Evolutionary conservation across 2,329 filamentous ascomycete species (phyloP).

Genomic region (Nigrograna mackinnonii): DNA sequence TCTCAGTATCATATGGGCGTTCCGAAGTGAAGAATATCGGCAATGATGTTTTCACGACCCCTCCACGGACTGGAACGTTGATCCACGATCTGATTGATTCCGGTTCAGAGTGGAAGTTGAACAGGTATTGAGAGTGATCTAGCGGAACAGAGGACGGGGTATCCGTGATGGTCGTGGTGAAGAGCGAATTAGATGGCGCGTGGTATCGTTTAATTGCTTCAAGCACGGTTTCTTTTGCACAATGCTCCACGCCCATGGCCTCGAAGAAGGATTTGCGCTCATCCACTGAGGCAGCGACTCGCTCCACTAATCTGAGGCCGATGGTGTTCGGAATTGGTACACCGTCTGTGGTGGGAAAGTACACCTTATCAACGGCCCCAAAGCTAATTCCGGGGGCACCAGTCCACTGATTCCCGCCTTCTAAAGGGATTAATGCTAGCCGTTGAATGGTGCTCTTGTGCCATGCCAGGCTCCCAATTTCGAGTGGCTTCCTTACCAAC

Average conservation of each 20-base stretch:
- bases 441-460: slow-evolving; percentile 3
- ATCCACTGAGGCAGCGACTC: slow-evolving; percentile 5
- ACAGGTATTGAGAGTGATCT: too few relatives aligned
- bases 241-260: slow-evolving; percentile 18
- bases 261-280: slow-evolving; percentile 13
- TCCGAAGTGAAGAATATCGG: too few relatives aligned
- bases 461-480: neutral
- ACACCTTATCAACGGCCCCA: slow-evolving; percentile 9
- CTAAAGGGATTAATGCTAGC: slow-evolving; percentile 17
- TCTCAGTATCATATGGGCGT: too few relatives aligned
- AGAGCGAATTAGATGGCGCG: too few relatives aligned
- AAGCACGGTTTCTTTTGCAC: slow-evolving; percentile 11
- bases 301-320: slow-evolving; percentile 11
- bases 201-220: slow-evolving; percentile 10
- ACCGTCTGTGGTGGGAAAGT: slow-evolving; percentile 14
- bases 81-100: too few relatives aligned
- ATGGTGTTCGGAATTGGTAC: slow-evolving; percentile 13
- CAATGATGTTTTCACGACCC: too few relatives aligned
- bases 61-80: too few relatives aligned
- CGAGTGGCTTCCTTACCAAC: slow-evolving; percentile 1
- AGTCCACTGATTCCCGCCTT: slow-evolving; percentile 11
- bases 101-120: too few relatives aligned
- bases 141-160: too few relatives aligned
- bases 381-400: slow-evolving; percentile 7
- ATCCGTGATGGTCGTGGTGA: too few relatives aligned